Base-by-base conservation (phyloP, 179 eudicot genomes). In the Patellifolia procumbens region DNA sequence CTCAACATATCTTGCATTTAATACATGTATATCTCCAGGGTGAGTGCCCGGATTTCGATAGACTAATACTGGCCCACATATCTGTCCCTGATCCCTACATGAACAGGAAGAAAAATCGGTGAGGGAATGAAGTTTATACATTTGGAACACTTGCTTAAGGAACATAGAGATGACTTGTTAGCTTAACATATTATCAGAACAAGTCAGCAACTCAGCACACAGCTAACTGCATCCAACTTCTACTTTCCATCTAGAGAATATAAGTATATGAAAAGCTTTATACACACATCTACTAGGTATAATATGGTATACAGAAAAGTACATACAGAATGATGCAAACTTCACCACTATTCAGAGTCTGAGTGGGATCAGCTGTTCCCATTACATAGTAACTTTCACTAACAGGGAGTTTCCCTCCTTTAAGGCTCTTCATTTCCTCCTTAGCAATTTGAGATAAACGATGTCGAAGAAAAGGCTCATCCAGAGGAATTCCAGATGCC, bases 281-380 rank as follows among this genome's bases (percentile, higher is more conserved):
- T 2, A 16, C 53, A 49, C 5, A 58, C 32, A 58, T 8, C 66
- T 3, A 49, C 11, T 17, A 29, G 12, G 4, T 35, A 13, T n/a
- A 72, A 13, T n/a, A 9, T 20, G n/a, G 64, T 13, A 7, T 49
- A 17, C 5, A 24, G 24, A 52, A 61, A 61, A 68, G 37, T 10
- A 82, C 97, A 31, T 89, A 93, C 98, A 88, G 81, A 79, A 94
- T 89, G 24, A 94, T 88, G 72, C 93, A 94, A 76, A 94, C 96
- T 94, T 94, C 87, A 66, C 83, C 80, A 53, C 73, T 56, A 17
- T 90, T 80, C 46, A 94, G 76, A 2, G 75, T 62, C 51, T 80
- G 84, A 8, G 94, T 94, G 7, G 98, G 98, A 84, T 94, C 97
- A 62, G 88, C 82, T 12, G 97, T 94, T 61, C 98, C 98, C 96